Evolutionary conservation across 345 rosid genomes (phyloP).

Genomic region (Rhizophora mangle): DNA sequence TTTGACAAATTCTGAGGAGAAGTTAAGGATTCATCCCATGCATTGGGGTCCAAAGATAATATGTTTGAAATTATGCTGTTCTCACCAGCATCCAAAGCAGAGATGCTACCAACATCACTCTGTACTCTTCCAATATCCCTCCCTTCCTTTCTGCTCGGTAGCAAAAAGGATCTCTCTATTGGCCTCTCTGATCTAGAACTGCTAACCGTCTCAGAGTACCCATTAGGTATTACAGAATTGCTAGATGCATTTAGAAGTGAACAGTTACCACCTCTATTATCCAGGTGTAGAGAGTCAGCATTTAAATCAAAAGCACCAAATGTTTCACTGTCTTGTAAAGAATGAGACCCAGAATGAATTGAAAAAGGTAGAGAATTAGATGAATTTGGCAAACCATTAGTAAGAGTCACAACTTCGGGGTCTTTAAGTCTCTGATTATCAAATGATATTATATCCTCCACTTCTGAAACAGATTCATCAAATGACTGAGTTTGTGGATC

Average conservation of each 20-base stretch:
- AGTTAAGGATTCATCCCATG: conserved; percentile 70
- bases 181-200: conserved; percentile 35
- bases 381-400: conserved; percentile 34
- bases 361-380: conserved; percentile 34
- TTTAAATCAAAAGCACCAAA: conserved; percentile 24
- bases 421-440: conserved; percentile 52
- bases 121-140: conserved; percentile 15
- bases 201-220: conserved; percentile 39
- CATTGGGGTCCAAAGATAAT: conserved; percentile 63
- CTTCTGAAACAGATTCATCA: conserved; percentile 27
- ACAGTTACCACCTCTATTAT: conserved; percentile 32
- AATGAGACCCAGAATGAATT: conserved; percentile 42
- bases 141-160: conserved; percentile 33
- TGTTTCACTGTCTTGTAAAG: conserved; percentile 27
- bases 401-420: conserved; percentile 49
- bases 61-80: conserved; percentile 66
- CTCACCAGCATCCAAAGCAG: conserved; percentile 47
- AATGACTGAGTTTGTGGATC: conserved; percentile 9
- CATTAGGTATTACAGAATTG: conserved; percentile 40
- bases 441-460: conserved; percentile 60
- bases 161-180: conserved; percentile 30
- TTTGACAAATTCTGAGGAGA: conserved; percentile 54
- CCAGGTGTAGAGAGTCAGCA: conserved; percentile 32
- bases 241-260: conserved; percentile 21
- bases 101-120: conserved; percentile 15